These are phyloP conservation scores for Alternaria brassicicola DNA, from an alignment of 2,329 filamentous ascomycete genomes.

Conservation along the genomic window DNA sequence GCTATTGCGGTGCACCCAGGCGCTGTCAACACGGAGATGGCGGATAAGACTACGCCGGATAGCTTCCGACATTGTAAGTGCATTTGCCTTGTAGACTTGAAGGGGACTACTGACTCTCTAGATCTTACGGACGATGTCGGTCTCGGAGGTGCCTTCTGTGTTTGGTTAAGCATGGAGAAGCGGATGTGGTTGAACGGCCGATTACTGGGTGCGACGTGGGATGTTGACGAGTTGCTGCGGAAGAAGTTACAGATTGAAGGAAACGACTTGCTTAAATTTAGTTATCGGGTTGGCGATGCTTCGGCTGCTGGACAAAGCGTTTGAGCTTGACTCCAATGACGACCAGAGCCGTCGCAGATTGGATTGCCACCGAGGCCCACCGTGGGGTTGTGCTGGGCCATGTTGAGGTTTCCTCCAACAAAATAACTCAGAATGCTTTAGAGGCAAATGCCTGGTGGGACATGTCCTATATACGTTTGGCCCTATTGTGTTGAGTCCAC, in stretches of 20 bases:
- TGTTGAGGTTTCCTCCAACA: not conserved
- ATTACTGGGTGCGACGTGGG: slow-evolving; percentile 38
- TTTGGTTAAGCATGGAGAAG: slow-evolving; percentile 41
- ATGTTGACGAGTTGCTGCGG: slow-evolving; percentile 35
- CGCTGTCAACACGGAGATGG: slow-evolving; percentile 40
- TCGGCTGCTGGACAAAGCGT: not conserved
- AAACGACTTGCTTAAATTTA: slow-evolving; percentile 38
- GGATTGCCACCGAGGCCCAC: too few species aligned
- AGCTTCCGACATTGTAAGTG: slow-evolving; percentile 35
- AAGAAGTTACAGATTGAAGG: slow-evolving; percentile 29
- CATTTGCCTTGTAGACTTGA: not conserved
- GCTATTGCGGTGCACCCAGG: slow-evolving; percentile 41
- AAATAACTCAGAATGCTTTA: not conserved
- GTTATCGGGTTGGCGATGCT: slow-evolving; percentile 22
- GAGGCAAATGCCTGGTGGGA: not conserved
- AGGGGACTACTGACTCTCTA: slow-evolving; percentile 6
- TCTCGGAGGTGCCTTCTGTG: slow-evolving; percentile 42
- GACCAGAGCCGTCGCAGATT: not conserved
- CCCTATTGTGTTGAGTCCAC: not conserved
- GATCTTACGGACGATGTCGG: slow-evolving; percentile 38
- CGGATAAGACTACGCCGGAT: slow-evolving; percentile 30
- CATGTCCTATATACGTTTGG: not conserved
- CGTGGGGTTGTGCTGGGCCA: not conserved
- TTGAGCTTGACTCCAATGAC: not conserved
- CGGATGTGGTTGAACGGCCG: slow-evolving; percentile 41